Conservation (phyloP, 495 filamentous ascomycete genomes). For the Aspergillus hancockii region DNA sequence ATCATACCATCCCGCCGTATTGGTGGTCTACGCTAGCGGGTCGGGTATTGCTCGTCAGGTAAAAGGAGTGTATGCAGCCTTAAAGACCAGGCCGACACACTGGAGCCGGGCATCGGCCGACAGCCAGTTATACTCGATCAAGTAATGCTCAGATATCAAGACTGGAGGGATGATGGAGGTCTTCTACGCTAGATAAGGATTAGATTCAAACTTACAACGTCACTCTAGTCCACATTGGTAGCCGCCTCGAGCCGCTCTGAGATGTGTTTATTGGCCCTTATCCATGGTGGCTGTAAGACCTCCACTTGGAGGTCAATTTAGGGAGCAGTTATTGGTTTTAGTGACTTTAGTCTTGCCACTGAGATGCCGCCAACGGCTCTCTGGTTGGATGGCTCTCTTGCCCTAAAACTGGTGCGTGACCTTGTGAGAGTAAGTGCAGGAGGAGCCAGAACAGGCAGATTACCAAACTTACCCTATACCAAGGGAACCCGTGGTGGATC, state of each 20-base stretch:
- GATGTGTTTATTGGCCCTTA: conserved; percentile 13
- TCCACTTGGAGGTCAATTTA: conserved; percentile 12
- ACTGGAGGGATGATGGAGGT: conserved; percentile 12
- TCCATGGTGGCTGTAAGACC: conserved; percentile 16
- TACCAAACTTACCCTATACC: conserved; percentile 15
- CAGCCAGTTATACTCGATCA: conserved; percentile 18
- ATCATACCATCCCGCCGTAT: conserved; percentile 12
- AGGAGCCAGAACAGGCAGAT: conserved; percentile 15
- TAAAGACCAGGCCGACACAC: conserved; percentile 12
- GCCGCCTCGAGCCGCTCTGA: conserved; percentile 15
- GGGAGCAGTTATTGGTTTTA: conserved; percentile 22
- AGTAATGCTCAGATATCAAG: conserved; percentile 13
- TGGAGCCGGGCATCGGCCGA: conserved; percentile 14
- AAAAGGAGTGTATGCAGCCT: conserved; percentile 13
- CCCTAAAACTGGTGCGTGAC: conserved; percentile 38
- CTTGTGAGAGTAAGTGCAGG: conserved; percentile 23
- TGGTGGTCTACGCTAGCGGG: conserved; percentile 2
- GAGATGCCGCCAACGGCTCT: conserved; percentile 18
- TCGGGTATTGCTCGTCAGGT: conserved; percentile 1
- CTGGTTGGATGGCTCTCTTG: conserved; percentile 22
- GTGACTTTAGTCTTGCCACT: conserved; percentile 28
- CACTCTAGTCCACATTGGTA: conserved; percentile 19
- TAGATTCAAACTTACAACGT: conserved; percentile 19
- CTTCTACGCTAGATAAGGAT: conserved; percentile 6
- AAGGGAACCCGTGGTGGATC: neutral